phyloP scores from a whole-genome alignment of 352 stramenopile genomes.

The Elongisporangium anandrum region DNA sequence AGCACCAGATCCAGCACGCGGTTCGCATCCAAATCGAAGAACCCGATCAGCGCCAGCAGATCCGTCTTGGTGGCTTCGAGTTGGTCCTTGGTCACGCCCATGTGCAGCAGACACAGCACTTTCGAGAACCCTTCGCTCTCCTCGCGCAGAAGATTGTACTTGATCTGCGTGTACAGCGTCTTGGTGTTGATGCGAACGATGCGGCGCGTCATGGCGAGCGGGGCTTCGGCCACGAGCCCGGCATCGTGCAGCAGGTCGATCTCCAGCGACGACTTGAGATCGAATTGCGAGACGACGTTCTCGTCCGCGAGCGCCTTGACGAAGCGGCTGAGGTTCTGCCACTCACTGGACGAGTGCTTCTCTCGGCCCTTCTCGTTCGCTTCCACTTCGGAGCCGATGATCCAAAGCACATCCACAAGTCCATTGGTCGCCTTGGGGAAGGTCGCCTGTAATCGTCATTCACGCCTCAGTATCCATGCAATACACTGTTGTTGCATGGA shows the following conservation, averaged over 20 bases:
- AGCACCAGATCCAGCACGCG: constrained; percentile 92
- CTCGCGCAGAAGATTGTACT: constrained; percentile 96
- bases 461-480: too few species aligned
- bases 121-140: constrained; percentile 97
- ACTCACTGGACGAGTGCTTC: constrained; percentile 62
- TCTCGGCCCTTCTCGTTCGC: constrained; percentile 58
- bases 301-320: constrained; percentile 66
- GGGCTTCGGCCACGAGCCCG: constrained; percentile 39
- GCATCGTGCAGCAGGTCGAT: constrained; percentile 71
- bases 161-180: constrained; percentile 93
- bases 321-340: constrained; percentile 60
- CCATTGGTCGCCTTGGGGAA: constrained; percentile 37
- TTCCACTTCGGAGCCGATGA: constrained; percentile 77
- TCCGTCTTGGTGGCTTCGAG: constrained; percentile 69
- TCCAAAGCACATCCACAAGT: constrained; percentile 69
- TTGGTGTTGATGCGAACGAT: constrained; percentile 85
- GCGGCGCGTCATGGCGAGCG: constrained; percentile 58
- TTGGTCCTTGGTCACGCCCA: constrained; percentile 53
- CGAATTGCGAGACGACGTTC: constrained; percentile 45
- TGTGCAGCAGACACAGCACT: constrained; percentile 81
- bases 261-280: constrained; percentile 67
- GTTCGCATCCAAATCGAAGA: constrained; percentile 96
- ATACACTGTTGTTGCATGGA: too few species aligned
- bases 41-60: constrained; percentile 75
- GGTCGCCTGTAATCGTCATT: constrained; percentile 19